Evolutionary conservation across 768 basidiomycete species (phyloP).

Genomic region (Candolleomyces eurysporus): DNA sequence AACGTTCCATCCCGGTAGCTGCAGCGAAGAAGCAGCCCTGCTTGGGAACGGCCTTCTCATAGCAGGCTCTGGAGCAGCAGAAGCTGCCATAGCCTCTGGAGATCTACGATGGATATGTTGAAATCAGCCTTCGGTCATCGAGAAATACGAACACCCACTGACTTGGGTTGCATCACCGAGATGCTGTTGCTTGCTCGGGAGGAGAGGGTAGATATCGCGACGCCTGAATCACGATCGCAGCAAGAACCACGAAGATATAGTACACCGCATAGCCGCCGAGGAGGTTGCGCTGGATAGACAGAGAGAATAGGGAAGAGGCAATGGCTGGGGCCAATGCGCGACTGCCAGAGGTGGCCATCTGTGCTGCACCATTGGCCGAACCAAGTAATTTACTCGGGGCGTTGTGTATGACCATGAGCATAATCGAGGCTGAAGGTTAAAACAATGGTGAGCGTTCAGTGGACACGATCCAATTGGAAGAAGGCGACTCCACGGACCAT

Average conservation of each 20-base stretch:
- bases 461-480: too few relatives aligned
- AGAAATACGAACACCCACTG: not conserved
- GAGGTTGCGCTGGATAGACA: constrained; percentile 44
- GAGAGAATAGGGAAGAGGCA: constrained; percentile 56
- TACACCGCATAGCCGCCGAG: constrained; percentile 47
- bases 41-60: too few relatives aligned
- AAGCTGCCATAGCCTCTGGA: too few relatives aligned
- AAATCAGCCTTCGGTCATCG: not conserved
- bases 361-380: constrained; percentile 53
- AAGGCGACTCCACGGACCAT: constrained; percentile 27
- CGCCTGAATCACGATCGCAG: constrained; percentile 24
- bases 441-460: not conserved
- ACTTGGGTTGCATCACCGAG: not conserved
- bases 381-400: constrained; percentile 42
- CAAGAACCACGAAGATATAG: constrained; percentile 26
- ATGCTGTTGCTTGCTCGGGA: not conserved
- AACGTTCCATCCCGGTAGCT: too few relatives aligned
- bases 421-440: constrained; percentile 13
- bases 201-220: not conserved
- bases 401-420: constrained; percentile 47
- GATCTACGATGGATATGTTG: too few relatives aligned
- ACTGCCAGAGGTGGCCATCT: constrained; percentile 47
- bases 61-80: too few relatives aligned
- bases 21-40: too few relatives aligned
- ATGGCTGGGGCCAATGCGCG: constrained; percentile 52